Percentiles rank a stretch among this genome's conserved stretches.
phyloP scores from a whole-genome alignment of 768 basidiomycete genomes.

The Psilocybe sp. region DNA sequence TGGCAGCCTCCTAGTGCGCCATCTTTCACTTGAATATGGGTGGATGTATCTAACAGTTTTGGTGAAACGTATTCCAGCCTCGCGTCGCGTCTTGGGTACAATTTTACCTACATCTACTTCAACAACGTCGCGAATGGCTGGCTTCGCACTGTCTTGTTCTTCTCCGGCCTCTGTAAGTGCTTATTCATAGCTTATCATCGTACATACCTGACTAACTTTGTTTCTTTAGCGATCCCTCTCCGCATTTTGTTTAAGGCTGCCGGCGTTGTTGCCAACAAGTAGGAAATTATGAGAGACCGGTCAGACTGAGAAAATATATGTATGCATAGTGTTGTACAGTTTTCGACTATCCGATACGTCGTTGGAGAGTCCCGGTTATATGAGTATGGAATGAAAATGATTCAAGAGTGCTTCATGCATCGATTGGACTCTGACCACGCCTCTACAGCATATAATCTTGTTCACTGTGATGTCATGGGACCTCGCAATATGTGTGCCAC shows the following conservation, averaged over 20 bases:
- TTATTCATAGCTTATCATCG: background rate
- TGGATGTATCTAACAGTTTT: background rate
- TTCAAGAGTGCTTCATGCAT: no score
- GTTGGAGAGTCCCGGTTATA: no score
- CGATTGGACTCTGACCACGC: no score
- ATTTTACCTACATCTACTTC: conserved; percentile 22
- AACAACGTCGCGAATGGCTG: conserved; percentile 14
- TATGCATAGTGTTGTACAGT: no score
- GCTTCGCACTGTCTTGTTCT: conserved; percentile 17
- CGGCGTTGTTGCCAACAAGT: conserved; percentile 3
- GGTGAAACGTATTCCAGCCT: conserved; percentile 10
- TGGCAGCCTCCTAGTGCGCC: conserved; percentile 29
- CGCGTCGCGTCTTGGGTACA: conserved; percentile 16
- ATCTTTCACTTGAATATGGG: background rate
- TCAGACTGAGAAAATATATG: no score
- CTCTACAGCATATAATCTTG: no score
- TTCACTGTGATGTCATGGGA: no score
- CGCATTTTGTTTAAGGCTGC: conserved; percentile 21
- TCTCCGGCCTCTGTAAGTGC: conserved; percentile 19
- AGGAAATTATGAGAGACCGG: background rate
- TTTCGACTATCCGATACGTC: no score
- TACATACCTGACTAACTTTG: background rate
- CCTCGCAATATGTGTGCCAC: no score
- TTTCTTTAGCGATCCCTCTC: conserved; percentile 17
- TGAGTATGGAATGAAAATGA: no score